Base-by-base conservation (phyloP, 1,284 basidiomycete species). In the Ceratobasidium sp. region DNA sequence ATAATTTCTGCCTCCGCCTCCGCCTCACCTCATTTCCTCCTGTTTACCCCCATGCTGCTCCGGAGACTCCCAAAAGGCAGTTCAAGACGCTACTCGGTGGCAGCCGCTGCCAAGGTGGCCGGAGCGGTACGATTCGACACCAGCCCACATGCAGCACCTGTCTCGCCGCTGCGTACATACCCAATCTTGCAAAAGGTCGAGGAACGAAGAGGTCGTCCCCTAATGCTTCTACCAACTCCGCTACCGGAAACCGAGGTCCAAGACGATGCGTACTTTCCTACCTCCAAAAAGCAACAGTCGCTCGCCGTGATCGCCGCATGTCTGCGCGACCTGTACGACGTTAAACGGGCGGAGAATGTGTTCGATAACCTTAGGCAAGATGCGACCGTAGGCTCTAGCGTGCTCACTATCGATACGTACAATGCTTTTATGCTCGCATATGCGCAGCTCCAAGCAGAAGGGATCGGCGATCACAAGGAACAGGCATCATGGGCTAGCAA, bases 271-370 rank as follows among this genome's bases (percentile, higher is more conserved):
- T 87, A 89, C 83, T 88, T 90, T 81, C 83, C 84, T 11, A 85
- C 89, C 77, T 85, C 89, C 0, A 78, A 82, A 0, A 87, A 88
- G 0, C 86, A 88, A 78, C 90, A 93, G 78, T 83, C 85, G 60
- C 79, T 92, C 12, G 86, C 90, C 0, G 84, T 94, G 75, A 90
- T 95, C 79, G 88, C 91, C 76, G 91, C 91, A 0, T 94, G 92
- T 78, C 80, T 94, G 18, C 85, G 89, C 78, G 86, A 89, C 74
- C 79, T 87, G 0, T 87, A 89, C 79, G 88, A 93, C 77, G 87
- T 92, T 0, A 83, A 84, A 0, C 87, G 92, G 18, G 91, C 91
- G 11, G 86, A 86, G 75, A 80, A 81, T 54, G 84, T 93, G 25
- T 92, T 92, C 75, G 85, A 88, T 61, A 82, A 83, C 8, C 77